Evolutionary conservation across 1,284 basidiomycete genomes (phyloP).

Genomic region (Takashimella tepidaria): DNA sequence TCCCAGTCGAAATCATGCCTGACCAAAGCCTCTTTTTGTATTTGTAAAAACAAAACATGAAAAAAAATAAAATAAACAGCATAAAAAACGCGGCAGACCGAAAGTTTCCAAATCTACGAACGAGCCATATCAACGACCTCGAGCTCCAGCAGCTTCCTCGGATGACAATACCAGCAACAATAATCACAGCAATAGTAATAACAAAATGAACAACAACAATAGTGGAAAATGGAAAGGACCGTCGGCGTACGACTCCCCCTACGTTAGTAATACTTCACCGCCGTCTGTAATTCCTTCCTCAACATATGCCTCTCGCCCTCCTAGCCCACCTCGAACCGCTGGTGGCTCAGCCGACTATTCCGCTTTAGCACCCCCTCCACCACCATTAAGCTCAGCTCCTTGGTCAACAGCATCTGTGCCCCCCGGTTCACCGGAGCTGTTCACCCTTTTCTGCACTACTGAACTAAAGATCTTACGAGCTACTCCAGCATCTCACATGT

Average conservation of each 20-base stretch:
- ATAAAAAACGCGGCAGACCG: constrained; percentile 44
- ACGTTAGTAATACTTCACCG: constrained; percentile 8
- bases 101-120: constrained; percentile 32
- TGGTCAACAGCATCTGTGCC: constrained; percentile 1
- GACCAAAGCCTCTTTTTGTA: too few species aligned
- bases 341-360: background rate
- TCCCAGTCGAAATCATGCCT: too few species aligned
- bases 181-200: background rate
- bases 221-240: constrained; percentile 26
- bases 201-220: constrained; percentile 5
- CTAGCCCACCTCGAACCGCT: background rate
- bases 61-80: constrained; percentile 22
- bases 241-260: constrained; percentile 19
- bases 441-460: constrained; percentile 39
- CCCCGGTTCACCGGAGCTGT: constrained; percentile 13
- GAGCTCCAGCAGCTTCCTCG: constrained; percentile 4
- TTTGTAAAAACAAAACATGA: too few species aligned
- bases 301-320: background rate
- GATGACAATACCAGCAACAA: background rate
- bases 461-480: constrained; percentile 37
- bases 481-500: constrained; percentile 20
- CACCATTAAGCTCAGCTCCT: background rate
- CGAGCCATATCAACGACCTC: constrained; percentile 27
- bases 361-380: background rate
- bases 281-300: constrained; percentile 1